phyloP scores from a whole-genome alignment of 805 yeast species.

The Lipomyces yamadae region DNA sequence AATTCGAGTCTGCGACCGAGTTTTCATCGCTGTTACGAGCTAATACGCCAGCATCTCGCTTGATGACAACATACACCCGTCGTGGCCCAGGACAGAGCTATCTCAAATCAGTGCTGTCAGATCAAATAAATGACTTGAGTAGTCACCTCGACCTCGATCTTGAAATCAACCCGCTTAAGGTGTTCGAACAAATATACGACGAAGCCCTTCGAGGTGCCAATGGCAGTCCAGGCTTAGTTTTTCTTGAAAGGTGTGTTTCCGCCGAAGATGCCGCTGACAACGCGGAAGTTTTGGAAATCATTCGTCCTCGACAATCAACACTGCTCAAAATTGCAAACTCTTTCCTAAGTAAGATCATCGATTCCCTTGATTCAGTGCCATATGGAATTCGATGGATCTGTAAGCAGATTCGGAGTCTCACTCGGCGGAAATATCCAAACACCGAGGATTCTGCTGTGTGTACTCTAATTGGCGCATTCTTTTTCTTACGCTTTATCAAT shows the following conservation, averaged over 20 bases:
- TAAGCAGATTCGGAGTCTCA: constrained; percentile 63
- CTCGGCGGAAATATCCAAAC: constrained; percentile 62
- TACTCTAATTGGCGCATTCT: constrained; percentile 74
- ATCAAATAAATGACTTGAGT: constrained; percentile 41
- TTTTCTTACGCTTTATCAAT: constrained; percentile 78
- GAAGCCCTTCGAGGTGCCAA: constrained; percentile 4
- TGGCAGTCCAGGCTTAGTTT: constrained; percentile 24
- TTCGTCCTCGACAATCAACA: constrained; percentile 41
- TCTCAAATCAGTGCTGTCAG: constrained; percentile 44
- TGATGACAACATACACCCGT: constrained; percentile 50
- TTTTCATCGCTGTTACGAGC: constrained; percentile 47
- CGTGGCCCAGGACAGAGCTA: constrained; percentile 50
- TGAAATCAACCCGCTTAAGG: constrained; percentile 46
- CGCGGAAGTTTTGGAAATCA: constrained; percentile 42
- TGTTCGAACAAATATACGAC: constrained; percentile 42
- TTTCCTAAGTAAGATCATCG: constrained; percentile 58
- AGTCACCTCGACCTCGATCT: constrained; percentile 41
- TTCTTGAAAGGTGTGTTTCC: constrained; percentile 37
- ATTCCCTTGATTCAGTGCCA: constrained; percentile 65
- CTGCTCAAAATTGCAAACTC: constrained; percentile 40
- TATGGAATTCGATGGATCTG: constrained; percentile 73
- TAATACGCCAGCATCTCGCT: constrained; percentile 49
- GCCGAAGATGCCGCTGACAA: constrained; percentile 44
- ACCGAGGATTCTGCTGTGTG: constrained; percentile 49
- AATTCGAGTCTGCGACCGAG: constrained; percentile 47